Base-by-base conservation (phyloP, 2,329 filamentous ascomycete genomes). In the Colletotrichum tamarilloi region DNA sequence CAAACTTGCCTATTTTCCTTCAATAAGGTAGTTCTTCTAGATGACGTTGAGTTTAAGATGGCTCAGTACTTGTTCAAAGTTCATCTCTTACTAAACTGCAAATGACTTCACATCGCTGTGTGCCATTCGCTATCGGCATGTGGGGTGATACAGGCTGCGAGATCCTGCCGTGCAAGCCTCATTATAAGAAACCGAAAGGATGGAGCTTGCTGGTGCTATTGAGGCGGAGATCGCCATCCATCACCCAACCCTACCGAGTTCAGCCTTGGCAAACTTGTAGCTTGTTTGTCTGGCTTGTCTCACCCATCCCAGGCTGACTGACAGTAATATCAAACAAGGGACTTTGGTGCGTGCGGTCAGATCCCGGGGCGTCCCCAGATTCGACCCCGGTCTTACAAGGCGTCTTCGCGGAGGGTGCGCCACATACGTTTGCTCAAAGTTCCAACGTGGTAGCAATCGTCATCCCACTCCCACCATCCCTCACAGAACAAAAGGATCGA, bases 371-470 rank as follows among this genome's bases (percentile, higher is more conserved):
- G 55, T 38, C 16, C 56, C 63, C 26, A 26, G 56, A 26, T 56
- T 52, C 42, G 22, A 5, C 14, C 24, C 24, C 46, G 22, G 53
- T 22, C 19, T 32, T 24, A 3, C 14, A 9, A 35, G 60, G 62
- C 46, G 28, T 53, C 30, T 11, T 65, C 66, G 35, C 53, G 52
- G 35, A 22, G 42, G 55, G 28, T 53, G 68, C 55, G 62, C 62
- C 55, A 60, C n/a, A 46, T 38, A 70, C 68, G 63, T 53, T 26
- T 55, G 56, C 24, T 6, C n/a, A 22, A n/a, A 14, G 30, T 14
- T 64, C 57, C 28, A 62, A 72, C 52, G 24, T 19, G 38, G 64
- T 14, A 72, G 58, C 52, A 62, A 72, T 68, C 64, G 68, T 57
- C 68, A 58, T 58, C 64, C 52, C 5, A 12, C 16, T 22, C 24